Percentiles rank a stretch among this genome's conserved stretches.
These are phyloP conservation scores for Mortierella sp. DNA, from an alignment of 371 early-diverging fungal genomes.

Conservation along the genomic window DNA sequence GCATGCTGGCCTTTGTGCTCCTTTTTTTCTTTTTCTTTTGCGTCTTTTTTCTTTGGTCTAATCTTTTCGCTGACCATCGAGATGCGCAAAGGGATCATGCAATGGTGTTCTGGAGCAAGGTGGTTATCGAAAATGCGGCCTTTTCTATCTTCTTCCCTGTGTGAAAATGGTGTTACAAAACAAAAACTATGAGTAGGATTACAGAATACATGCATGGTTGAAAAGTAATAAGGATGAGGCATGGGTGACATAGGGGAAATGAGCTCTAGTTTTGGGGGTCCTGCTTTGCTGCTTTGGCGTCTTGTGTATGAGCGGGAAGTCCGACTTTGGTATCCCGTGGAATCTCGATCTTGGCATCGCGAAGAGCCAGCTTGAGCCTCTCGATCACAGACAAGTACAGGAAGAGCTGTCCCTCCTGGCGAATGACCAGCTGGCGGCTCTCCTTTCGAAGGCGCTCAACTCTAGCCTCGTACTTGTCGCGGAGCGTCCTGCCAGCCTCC, in stretches of 20 bases:
- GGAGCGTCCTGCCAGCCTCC: constrained; percentile 32
- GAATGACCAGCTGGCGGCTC: constrained; percentile 29
- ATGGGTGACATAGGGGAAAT: background rate
- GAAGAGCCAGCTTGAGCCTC: constrained; percentile 34
- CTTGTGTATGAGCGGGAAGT: background rate
- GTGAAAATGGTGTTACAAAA: background rate
- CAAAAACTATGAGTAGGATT: background rate
- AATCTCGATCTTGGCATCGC: constrained; percentile 8
- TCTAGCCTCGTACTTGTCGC: constrained; percentile 21
- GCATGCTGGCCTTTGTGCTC: background rate
- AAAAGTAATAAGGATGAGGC: background rate
- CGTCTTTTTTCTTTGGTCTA: background rate
- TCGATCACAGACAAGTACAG: constrained; percentile 47
- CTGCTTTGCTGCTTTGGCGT: background rate
- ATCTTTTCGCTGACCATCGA: background rate
- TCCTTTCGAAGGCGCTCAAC: constrained; percentile 17
- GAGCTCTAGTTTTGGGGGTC: background rate
- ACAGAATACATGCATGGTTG: background rate
- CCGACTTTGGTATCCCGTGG: background rate
- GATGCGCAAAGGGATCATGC: background rate
- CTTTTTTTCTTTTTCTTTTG: background rate
- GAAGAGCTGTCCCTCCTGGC: constrained; percentile 41
- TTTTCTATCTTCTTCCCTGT: background rate
- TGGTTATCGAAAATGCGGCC: background rate
- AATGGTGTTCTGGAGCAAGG: background rate